Evolutionary conservation across 495 filamentous ascomycete species (phyloP), one percentile per base, ranked within the genome.

Genomic region (Tetracladium setigerum): DNA sequence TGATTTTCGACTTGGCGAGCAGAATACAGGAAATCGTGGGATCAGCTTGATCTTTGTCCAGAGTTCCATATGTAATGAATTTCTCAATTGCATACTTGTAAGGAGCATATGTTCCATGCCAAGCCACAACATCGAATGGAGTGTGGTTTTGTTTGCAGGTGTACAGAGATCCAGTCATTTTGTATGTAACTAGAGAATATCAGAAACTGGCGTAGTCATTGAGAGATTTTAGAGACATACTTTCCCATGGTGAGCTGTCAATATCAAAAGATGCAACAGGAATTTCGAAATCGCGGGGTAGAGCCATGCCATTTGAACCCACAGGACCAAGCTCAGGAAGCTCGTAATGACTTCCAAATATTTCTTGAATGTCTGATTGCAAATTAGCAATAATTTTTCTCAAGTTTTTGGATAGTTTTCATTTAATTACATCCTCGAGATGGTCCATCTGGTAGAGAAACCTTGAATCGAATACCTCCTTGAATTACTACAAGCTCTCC

Each of bases 41-140:
- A 61, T 91, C 87, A 1, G 82, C 82, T 56, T 92, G 87, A 62
- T 92, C 87, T 54, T 74, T 86, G 17, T 75, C 81, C 50, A 87
- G 75, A 31, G 71, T 78, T 44, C 83, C 86, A 30, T 89, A 79
- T 36, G 81, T 83, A 66, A 81, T 86, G 73, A 90, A 92, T 40
- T 82, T 77, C 4, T 76, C 83, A 1, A 92, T 74, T 59, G 89
- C 86, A 68, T 92, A 92, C 60, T 94, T 94, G 76, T 83, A 90
- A 0, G 87, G 87, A 56, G 85, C 85, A 61, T 88, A 91, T 53
- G 67, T 70, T 40, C 82, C 81, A 56, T 90, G 86, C 87, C 87
- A 92, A 14, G 83, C 83, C 8, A 90, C 86, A 0, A 91, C 76
- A 53, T 92, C 85, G 54, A 90, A 92, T 9, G 87, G 87, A 0